Base-by-base conservation (phyloP, 495 filamentous ascomycete species). In the Penicillium angulare region DNA sequence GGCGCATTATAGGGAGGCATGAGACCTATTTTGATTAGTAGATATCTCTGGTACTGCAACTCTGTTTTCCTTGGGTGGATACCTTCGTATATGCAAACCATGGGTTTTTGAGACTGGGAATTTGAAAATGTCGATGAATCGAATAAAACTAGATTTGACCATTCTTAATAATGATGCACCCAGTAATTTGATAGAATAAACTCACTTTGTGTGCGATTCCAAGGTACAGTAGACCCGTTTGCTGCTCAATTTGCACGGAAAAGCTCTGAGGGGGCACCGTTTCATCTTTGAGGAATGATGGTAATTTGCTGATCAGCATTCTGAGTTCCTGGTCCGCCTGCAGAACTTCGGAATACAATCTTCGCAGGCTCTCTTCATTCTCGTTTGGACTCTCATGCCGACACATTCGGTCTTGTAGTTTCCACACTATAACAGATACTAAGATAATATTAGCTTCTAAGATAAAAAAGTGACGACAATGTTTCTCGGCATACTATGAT, bases 71-170 rank as follows among this genome's bases (percentile, higher is more conserved):
- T n/a, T 32, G 15, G 9, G 3, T 9, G 12, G 7, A 16, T 17
- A 49, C 54, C 34, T 52, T 57, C 3, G 47, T 57, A 26, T 52
- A 57, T 10, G 54, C 43, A 33, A 57, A 57, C 36, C 36, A 49
- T 10, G 49, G 54, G 24, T 57, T 43, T 27, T 39, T 43, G 29
- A 52, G 47, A 23, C 49, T 52, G 13, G 43, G 15, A 15, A 57
- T 47, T 24, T 57, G 54, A 33, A 57, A 52, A 43, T 52, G 49
- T 2, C 49, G 49, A 52, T 57, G 49, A 7, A 57, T 38, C 1
- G 35, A 52, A 16, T 43, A 49, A 35, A 57, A 49, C 54, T 52
- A 7, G 5, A 34, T 24, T 12, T 34, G 38, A 18, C 18, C n/a
- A 5, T 23, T 12, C 6, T 15, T 12, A 52, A 7, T 21, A 10